Base-by-base conservation (phyloP, 108 stramenopile genomes). In the Nitzschia sp. region DNA sequence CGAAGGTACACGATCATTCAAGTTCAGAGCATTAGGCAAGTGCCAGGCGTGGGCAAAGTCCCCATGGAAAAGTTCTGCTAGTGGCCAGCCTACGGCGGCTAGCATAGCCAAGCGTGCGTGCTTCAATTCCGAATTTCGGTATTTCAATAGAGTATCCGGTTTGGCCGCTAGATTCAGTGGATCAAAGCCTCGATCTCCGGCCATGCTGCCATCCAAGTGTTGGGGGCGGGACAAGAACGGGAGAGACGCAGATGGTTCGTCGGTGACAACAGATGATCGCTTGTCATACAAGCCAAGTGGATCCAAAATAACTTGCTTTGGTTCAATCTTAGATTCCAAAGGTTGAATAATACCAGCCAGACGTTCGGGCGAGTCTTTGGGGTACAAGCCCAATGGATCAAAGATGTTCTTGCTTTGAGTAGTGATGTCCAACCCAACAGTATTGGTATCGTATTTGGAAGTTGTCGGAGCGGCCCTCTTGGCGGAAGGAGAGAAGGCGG, bases 101-200 rank as follows among this genome's bases (percentile, higher is more conserved):
- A 90, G 68, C 86, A 72, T 72, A n/a, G 71, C 71, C 32, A 72
- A 45, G 13, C 71, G 71, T 55, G 48, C 71, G 30, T 72, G 71
- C n/a, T 64, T 63, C 46, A 56, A 46, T 42, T 72, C 71, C 1
- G 71, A 63, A 13, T 63, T 60, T 17, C 71, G 32, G 42, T 72
- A 72, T 59, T 61, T 63, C n/a, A 26, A 18, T 42, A 72, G 46
- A 3, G 53, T 30, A 2, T 32, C 15, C 21, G 36, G 46, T 21
- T 56, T 61, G 11, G 68, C 21, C 27, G 60, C 49, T 18, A 61
- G 24, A 19, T 64, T 72, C 68, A 97, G 79, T 15, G 97, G 97
- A 70, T 97, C 97, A 56, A 97, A 97, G 13, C 97, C 97, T 25
- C 83, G 87, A 73, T 96, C 97, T 23, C 93, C 96, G 48, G 84